Evolutionary conservation across 305 asterid species (phyloP), one percentile per base, ranked within the genome.

Genomic region (Rubia peregrina): DNA sequence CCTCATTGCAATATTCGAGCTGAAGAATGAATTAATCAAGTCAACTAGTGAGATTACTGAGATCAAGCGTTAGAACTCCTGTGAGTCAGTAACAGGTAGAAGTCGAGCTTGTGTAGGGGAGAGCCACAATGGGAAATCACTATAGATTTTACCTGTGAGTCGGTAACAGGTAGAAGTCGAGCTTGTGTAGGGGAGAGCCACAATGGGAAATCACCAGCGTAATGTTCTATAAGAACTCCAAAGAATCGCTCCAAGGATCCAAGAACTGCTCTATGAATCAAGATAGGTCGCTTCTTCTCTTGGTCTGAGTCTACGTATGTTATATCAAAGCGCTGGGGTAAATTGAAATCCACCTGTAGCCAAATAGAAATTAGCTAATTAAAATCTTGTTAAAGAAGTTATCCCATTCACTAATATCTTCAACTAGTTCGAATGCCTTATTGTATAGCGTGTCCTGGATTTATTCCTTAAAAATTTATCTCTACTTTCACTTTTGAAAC

Each of bases 171-270:
- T 76, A 93, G 75, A 73, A 93, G 65, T 55, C 88, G 94, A 76
- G 92, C 87, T 82, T 90, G 98, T 68, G 82, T 79, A 24, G 97
- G 98, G 76, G 96, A 89, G 72, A 93, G 96, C 98, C 98, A 93
- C 65, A 93, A 75, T 1, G 98, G 98, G 72, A 92, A 89, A 80
- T 93, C 98, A 42, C 97, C 96, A 72, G 96, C 95, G 77, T 87
- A 93, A 74, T 93, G 90, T 83, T 93, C 97, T 43, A 92, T 82
- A 42, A 92, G 95, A 77, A 92, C 96, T 51, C 98, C 98, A 72
- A 92, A 92, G 77, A 90, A 92, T 42, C 97, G 85, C 81, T 92
- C 98, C 80, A 92, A 78, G 71, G 97, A 92, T 82, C 98, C 98
- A 74, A 92, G 96, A 75, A 90, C 83, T 65, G 98, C 97, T 80